phyloP scores from a whole-genome alignment of 305 asterid species.

The Plantago coronopus region DNA sequence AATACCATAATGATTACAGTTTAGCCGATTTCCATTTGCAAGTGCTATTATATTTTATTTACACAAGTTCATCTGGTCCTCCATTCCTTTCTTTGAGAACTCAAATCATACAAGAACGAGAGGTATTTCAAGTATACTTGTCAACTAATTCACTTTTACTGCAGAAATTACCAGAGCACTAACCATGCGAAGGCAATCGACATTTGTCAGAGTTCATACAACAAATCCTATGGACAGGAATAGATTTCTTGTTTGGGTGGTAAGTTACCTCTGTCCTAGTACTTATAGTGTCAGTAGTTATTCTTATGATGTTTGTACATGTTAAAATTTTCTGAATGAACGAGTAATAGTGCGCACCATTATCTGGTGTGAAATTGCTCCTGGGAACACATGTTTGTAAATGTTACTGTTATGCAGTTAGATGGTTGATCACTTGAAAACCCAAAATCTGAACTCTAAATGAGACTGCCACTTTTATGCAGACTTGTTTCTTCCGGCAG shows the following conservation, averaged over 20 bases:
- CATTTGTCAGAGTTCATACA: slow-evolving; percentile 86
- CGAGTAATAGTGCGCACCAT: background rate
- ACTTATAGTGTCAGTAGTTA: slow-evolving; percentile 13
- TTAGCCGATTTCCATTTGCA: too few relatives aligned
- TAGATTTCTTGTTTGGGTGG: slow-evolving; percentile 87
- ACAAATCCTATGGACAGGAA: slow-evolving; percentile 74
- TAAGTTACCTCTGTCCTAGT: slow-evolving; percentile 29
- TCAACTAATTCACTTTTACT: slow-evolving; percentile 17
- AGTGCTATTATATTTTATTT: too few relatives aligned
- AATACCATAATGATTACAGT: too few relatives aligned
- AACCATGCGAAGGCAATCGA: slow-evolving; percentile 87
- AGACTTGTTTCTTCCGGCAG: slow-evolving; percentile 96
- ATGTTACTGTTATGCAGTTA: too few relatives aligned
- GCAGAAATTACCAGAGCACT: slow-evolving; percentile 69
- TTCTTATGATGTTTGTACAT: background rate
- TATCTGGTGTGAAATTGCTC: background rate
- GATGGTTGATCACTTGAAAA: too few relatives aligned
- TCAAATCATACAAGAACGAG: background rate
- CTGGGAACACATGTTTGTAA: too few relatives aligned
- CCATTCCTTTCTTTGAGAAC: background rate
- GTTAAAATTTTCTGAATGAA: background rate
- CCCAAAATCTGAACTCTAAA: too few relatives aligned
- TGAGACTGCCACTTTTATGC: slow-evolving; percentile 16
- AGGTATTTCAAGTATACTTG: slow-evolving; percentile 5
- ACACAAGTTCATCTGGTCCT: background rate